Base-by-base conservation (phyloP, 305 asterid genomes). In the Plantago lanceolata region DNA sequence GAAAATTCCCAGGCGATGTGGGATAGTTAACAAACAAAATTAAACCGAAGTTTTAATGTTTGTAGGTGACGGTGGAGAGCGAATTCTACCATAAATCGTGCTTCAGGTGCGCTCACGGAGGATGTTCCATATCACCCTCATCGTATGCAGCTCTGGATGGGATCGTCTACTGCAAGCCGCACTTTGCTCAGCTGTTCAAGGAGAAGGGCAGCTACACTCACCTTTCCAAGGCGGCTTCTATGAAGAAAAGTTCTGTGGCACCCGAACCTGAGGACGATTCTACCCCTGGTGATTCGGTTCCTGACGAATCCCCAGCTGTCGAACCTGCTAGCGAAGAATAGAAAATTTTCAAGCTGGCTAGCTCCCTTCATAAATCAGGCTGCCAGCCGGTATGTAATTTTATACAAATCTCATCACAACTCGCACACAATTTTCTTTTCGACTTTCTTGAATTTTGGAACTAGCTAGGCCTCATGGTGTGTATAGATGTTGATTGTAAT, bases 141-240 rank as follows among this genome's bases (percentile, higher is more conserved):
- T 74, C 81, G 0, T 89, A 82, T 61, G 96, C 96, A 50, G 89
- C 96, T n/a, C 68, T 89, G 75, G 95, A 89, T 77, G 96, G 96
- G 14, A 63, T 67, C 24, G 81, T 89, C 8, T 86, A 86, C 52
- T 86, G 95, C 90, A 88, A 88, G 64, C 86, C 87, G 24, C 96
- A 88, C 24, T 86, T 88, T 68, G 88, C 92, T 57, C 95, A 88
- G 35, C 72, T 86, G 51, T 88, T 88, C 68, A 88, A 84, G 78
- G 90, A 88, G 67, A 86, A 84, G 66, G 96, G 95, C 3, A 77
- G 86, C 65, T 86, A 86, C 71, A 72, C 66, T 47, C 86, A 88
- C 68, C 85, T 88, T 63, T 81, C 76, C 14, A 82, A 82, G 63
- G 64, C 83, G 43, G 49, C 89, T 57, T 76, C 89, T 3, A 12